These are phyloP conservation scores for Plasmodium reichenowi DNA, from an alignment of 169 alveolate genomes.

Conservation along the genomic window DNA sequence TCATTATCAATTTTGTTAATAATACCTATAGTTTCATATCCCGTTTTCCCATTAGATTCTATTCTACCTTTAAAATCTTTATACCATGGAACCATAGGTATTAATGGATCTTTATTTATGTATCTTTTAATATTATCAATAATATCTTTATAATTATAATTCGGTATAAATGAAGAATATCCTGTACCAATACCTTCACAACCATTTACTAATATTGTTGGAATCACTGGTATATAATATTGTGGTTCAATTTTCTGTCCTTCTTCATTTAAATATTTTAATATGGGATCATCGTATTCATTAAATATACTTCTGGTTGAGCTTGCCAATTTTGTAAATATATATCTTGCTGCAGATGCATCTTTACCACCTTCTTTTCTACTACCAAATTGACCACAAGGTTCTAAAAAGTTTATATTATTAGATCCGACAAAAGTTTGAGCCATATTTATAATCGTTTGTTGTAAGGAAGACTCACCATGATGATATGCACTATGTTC, in stretches of 20 bases:
- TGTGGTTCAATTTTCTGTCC: conserved; percentile 99
- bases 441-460: conserved; percentile 99
- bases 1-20: conserved; percentile 84
- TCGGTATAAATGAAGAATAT: conserved; percentile 96
- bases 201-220: conserved; percentile 98
- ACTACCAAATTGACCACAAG: conserved; percentile 99
- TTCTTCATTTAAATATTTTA: conserved; percentile 95
- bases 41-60: conserved; percentile 88
- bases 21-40: conserved; percentile 88
- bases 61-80: conserved; percentile 96
- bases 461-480: conserved; percentile 98
- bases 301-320: conserved; percentile 93
- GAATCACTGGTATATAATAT: conserved; percentile 98
- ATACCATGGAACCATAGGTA: conserved; percentile 98
- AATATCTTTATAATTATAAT: conserved; percentile 96
- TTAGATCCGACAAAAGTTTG: conserved; percentile 98
- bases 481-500: conserved; percentile 99
- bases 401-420: conserved; percentile 92
- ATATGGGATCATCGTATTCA: conserved; percentile 94
- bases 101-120: conserved; percentile 91
- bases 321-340: conserved; percentile 92
- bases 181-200: conserved; percentile 99
- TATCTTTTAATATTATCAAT: conserved; percentile 93
- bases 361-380: conserved; percentile 98
- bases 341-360: conserved; percentile 96